These are phyloP conservation scores for Antrodiella citrinella DNA, from an alignment of 768 basidiomycete species.

Conservation along the genomic window DNA sequence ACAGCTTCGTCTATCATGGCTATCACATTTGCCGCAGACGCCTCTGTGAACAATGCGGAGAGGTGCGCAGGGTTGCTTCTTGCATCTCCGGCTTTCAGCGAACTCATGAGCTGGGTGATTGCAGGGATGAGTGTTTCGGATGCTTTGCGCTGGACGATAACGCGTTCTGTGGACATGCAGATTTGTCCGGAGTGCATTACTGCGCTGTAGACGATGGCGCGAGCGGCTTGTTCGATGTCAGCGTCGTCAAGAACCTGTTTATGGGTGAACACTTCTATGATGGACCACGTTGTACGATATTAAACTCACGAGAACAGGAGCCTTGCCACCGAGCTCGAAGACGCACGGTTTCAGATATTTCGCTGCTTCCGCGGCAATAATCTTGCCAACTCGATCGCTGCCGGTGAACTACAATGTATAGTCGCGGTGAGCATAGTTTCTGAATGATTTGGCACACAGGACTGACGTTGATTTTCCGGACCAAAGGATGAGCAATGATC, in stretches of 20 bases:
- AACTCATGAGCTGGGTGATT: constrained; percentile 24
- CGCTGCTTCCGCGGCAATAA: constrained; percentile 46
- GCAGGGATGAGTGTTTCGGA: constrained; percentile 28
- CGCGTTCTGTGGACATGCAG: constrained; percentile 52
- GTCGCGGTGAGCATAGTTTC: neutral
- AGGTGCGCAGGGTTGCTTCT: constrained; percentile 23
- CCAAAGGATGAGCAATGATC: constrained; percentile 46
- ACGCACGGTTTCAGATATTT: constrained; percentile 48
- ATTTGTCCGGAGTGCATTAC: constrained; percentile 45
- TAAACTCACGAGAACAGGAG: constrained; percentile 42
- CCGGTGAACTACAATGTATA: constrained; percentile 40
- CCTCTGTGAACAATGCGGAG: constrained; percentile 35
- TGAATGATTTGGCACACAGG: neutral
- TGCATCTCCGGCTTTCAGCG: constrained; percentile 34
- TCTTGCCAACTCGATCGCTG: constrained; percentile 43
- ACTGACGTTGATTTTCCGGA: constrained; percentile 46
- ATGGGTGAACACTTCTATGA: too few relatives aligned
- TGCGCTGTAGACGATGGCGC: constrained; percentile 36
- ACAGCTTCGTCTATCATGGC: constrained; percentile 36
- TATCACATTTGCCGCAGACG: constrained; percentile 38
- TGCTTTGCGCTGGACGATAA: constrained; percentile 40
- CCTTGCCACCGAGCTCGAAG: constrained; percentile 49
- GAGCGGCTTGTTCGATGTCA: constrained; percentile 44
- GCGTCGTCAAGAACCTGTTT: constrained; percentile 47
- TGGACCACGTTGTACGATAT: neutral